Evolutionary conservation across 1,284 basidiomycete species (phyloP).

Genomic region (Sporisorium graminicola): DNA sequence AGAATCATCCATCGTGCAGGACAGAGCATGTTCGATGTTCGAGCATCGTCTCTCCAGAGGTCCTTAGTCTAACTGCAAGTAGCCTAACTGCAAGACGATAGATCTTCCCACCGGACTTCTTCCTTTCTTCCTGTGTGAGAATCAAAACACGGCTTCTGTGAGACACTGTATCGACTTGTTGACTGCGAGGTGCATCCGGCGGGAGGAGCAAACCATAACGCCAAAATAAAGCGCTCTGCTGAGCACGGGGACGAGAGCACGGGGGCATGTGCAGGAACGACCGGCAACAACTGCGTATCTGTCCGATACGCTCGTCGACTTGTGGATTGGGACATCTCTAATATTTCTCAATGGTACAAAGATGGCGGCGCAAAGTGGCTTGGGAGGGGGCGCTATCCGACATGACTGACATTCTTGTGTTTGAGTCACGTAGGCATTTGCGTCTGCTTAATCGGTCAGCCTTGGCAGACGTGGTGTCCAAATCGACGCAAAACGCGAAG

Average conservation of each 20-base stretch:
- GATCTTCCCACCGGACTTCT: no score
- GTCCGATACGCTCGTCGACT: background rate
- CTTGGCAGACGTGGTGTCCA: background rate
- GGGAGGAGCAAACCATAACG: no score
- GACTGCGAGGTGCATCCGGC: constrained; percentile 1
- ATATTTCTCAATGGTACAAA: background rate
- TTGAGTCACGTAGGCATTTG: constrained; percentile 29
- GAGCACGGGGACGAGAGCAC: background rate
- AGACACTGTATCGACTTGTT: constrained; percentile 5
- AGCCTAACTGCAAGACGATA: no score
- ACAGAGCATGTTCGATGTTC: background rate
- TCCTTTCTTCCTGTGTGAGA: no score
- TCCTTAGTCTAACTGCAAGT: no score
- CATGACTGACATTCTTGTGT: constrained; percentile 10
- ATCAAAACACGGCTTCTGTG: background rate
- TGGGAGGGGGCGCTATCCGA: constrained; percentile 17
- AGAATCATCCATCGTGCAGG: background rate
- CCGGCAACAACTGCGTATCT: background rate
- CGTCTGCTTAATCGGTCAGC: constrained; percentile 8
- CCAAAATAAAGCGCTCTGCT: no score
- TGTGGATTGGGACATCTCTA: background rate
- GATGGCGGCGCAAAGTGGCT: background rate
- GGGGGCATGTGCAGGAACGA: background rate
- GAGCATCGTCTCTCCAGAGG: background rate
- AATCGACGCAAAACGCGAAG: constrained; percentile 32